Conservation (phyloP, 192 early-diverging fungal species). For the Dispira simplex region DNA sequence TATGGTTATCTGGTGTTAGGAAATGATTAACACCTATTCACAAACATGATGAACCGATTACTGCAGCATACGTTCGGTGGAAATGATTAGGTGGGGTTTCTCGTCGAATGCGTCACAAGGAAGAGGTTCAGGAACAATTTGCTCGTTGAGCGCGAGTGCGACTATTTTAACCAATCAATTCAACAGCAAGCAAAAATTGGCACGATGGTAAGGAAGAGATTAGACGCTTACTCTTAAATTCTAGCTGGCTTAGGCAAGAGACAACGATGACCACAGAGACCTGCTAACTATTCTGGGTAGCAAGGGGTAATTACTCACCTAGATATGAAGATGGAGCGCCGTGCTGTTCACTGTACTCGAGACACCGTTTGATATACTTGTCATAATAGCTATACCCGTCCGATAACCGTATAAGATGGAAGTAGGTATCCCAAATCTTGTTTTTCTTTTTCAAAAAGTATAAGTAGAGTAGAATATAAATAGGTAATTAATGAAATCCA, state of each 20-base stretch:
- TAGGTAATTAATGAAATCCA: too few species aligned
- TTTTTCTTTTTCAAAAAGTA: background rate
- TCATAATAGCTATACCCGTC: background rate
- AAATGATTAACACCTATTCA: too few species aligned
- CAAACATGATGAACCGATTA: too few species aligned
- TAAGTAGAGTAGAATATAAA: background rate
- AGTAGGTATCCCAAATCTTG: background rate
- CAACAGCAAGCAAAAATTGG: background rate
- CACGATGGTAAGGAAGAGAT: background rate
- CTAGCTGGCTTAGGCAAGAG: background rate
- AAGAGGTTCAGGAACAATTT: background rate
- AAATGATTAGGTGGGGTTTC: background rate
- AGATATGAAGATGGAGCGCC: background rate
- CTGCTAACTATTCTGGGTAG: background rate
- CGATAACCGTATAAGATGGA: background rate
- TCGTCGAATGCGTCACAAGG: background rate
- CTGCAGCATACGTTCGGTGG: background rate
- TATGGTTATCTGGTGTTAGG: background rate
- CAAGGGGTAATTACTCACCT: background rate
- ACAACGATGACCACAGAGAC: background rate
- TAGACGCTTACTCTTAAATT: background rate
- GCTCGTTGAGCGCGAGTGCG: background rate
- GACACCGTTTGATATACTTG: constrained; percentile 1
- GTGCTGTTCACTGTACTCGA: background rate
- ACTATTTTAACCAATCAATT: background rate